A percentile compares a stretch with the other conserved stretches of the same genome.
Conservation (phyloP, 1,284 basidiomycete species). For the Ganoderma multipileum region DNA sequence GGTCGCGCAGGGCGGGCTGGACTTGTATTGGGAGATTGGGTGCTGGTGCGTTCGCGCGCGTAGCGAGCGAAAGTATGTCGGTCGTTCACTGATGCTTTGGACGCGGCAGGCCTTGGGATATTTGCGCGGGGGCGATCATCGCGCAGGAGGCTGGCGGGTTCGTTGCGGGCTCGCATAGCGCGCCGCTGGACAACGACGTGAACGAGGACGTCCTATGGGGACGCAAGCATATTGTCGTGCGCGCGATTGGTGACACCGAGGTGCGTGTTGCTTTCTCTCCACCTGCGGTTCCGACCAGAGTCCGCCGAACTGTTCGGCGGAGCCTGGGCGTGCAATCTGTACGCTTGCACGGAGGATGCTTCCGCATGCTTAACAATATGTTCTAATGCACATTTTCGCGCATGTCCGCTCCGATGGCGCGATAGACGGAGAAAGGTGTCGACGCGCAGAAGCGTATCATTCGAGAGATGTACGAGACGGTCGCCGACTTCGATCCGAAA, state of each 20-base stretch:
- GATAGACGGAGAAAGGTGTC: slow-evolving; percentile 65
- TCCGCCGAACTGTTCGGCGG: not conserved
- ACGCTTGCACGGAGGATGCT: slow-evolving; percentile 4
- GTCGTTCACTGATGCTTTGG: no score
- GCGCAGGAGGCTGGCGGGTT: slow-evolving; percentile 89
- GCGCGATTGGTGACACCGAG: slow-evolving; percentile 66
- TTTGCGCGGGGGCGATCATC: slow-evolving; percentile 93
- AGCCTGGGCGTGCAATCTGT: not conserved
- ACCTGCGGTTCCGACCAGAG: not conserved
- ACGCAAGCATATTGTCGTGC: slow-evolving; percentile 87
- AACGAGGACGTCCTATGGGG: slow-evolving; percentile 80
- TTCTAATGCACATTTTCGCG: not conserved
- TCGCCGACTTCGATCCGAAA: slow-evolving; percentile 72
- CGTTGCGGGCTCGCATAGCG: slow-evolving; percentile 72
- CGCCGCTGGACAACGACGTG: slow-evolving; percentile 56
- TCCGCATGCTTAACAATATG: slow-evolving; percentile 2
- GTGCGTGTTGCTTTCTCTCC: slow-evolving; percentile 43
- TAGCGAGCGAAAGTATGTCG: no score
- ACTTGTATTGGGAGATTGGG: slow-evolving; percentile 92
- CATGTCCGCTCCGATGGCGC: not conserved
- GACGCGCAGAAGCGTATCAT: slow-evolving; percentile 85
- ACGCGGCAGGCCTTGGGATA: slow-evolving; percentile 80
- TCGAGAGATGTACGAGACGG: slow-evolving; percentile 84
- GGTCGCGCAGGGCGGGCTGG: slow-evolving; percentile 86
- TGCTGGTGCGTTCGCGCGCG: slow-evolving; percentile 63